phyloP scores from a whole-genome alignment of 208 protist species.

The Acanthamoeba culbertsoni region DNA sequence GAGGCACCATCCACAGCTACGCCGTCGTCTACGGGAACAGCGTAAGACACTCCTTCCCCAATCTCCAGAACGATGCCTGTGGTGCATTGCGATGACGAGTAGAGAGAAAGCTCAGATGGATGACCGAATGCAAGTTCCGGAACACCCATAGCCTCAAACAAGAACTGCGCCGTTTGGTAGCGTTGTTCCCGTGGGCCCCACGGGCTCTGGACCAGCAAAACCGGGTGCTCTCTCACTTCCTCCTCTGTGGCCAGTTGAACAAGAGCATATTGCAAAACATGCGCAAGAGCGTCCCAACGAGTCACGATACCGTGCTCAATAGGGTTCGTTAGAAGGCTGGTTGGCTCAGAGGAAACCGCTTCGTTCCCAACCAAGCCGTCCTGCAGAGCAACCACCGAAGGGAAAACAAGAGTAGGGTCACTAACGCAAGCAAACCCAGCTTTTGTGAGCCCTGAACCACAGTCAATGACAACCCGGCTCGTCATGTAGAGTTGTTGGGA shows the following conservation, averaged over 20 bases:
- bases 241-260: constrained; percentile 76
- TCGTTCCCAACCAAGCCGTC: no score
- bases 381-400: no score
- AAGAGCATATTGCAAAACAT: constrained; percentile 85
- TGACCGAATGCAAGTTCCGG: constrained; percentile 87
- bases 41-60: not conserved
- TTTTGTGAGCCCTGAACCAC: no score
- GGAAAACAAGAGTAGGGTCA: no score
- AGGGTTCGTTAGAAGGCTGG: no score
- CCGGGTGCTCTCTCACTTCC: constrained; percentile 69
- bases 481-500: no score
- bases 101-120: not conserved
- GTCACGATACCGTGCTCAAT: constrained; percentile 1
- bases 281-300: constrained; percentile 83
- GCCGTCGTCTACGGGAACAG: not conserved
- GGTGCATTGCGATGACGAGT: not conserved
- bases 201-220: constrained; percentile 70
- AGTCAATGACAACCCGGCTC: no score
- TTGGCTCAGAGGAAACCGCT: no score
- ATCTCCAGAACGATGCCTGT: not conserved
- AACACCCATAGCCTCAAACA: constrained; percentile 87
- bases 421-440: no score
- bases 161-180: constrained; percentile 79
- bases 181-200: not conserved
- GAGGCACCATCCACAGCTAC: not conserved